Evolutionary conservation across 2,329 filamentous ascomycete genomes (phyloP).

Genomic region (Trichoderma gracile): DNA sequence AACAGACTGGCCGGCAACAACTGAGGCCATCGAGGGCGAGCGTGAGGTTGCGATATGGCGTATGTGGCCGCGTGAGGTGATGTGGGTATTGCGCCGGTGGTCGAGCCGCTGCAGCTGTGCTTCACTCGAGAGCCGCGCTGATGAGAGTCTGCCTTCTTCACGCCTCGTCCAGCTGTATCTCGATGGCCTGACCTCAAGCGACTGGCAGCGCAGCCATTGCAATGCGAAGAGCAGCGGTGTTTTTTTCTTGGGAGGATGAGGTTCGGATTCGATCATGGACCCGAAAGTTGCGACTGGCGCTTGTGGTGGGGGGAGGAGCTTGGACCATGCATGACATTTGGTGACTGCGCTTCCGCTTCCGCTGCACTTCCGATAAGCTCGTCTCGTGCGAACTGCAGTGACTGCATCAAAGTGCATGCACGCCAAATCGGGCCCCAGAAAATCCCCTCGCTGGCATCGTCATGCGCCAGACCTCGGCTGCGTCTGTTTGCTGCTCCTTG

Average conservation of each 20-base stretch:
- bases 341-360: background rate
- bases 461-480: background rate
- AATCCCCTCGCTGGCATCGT: slow-evolving; percentile 2
- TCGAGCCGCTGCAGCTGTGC: background rate
- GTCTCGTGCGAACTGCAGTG: background rate
- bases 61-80: background rate
- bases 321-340: slow-evolving; percentile 25
- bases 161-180: slow-evolving; percentile 23
- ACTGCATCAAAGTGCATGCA: slow-evolving; percentile 1
- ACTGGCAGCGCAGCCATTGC: slow-evolving; percentile 25
- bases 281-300: slow-evolving; percentile 7
- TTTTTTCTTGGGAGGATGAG: slow-evolving; percentile 21
- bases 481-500: background rate
- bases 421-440: background rate
- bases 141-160: background rate
- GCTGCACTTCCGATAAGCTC: no score
- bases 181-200: slow-evolving; percentile 21
- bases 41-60: slow-evolving; percentile 5
- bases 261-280: slow-evolving; percentile 21
- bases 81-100: background rate
- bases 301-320: slow-evolving; percentile 25
- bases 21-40: slow-evolving; percentile 44
- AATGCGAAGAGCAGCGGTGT: background rate
- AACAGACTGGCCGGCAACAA: slow-evolving; percentile 46
- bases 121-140: background rate